These are phyloP conservation scores for Cadophora luteo-olivacea DNA, from an alignment of 2,329 filamentous ascomycete species.

Conservation along the genomic window DNA sequence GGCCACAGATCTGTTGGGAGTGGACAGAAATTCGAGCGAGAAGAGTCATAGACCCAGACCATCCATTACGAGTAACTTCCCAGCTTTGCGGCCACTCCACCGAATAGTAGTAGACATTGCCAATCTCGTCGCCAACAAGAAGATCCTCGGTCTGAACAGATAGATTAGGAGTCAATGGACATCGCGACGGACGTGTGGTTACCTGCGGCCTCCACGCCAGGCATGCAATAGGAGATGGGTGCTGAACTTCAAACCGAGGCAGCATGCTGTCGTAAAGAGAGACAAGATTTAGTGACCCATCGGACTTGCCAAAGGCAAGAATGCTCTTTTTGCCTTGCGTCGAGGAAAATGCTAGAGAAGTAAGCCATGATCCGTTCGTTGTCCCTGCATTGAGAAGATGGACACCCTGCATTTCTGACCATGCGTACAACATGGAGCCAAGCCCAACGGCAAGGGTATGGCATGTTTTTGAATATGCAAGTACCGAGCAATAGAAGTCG, in stretches of 20 bases:
- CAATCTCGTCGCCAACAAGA: constrained; percentile 82
- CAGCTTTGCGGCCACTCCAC: constrained; percentile 80
- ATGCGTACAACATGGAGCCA: constrained; percentile 80
- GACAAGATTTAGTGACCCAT: constrained; percentile 79
- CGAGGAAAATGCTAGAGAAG: constrained; percentile 91
- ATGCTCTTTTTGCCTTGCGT: constrained; percentile 76
- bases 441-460: constrained; percentile 85
- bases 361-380: constrained; percentile 68
- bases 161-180: constrained; percentile 51
- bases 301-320: constrained; percentile 82
- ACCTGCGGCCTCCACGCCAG: constrained; percentile 78
- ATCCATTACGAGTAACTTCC: constrained; percentile 69
- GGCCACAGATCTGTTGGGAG: constrained; percentile 87
- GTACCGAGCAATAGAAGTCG: constrained; percentile 92
- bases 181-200: constrained; percentile 58
- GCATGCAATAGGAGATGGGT: constrained; percentile 77
- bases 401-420: constrained; percentile 80
- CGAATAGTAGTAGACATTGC: constrained; percentile 85
- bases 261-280: constrained; percentile 71
- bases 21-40: constrained; percentile 80
- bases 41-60: constrained; percentile 80
- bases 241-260: constrained; percentile 77
- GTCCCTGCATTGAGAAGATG: constrained; percentile 56
- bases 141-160: constrained; percentile 79
- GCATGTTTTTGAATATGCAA: constrained; percentile 81